phyloP scores from a whole-genome alignment of 805 yeast species.

The Wickerhamomyces silvicola region DNA sequence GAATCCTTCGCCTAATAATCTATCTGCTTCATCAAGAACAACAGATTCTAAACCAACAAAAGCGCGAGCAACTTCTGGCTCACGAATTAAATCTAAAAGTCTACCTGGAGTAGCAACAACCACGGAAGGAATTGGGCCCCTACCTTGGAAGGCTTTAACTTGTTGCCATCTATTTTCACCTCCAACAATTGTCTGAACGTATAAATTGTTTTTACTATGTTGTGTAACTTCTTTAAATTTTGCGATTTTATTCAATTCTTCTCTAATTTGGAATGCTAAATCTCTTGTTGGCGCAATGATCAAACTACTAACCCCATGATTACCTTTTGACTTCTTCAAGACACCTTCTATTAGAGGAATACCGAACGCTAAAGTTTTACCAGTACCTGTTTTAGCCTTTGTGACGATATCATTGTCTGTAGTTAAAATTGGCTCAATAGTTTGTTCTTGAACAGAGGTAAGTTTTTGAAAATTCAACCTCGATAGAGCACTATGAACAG shows the following conservation, averaged over 20 bases:
- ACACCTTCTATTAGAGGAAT: constrained; percentile 67
- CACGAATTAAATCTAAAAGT: constrained; percentile 52
- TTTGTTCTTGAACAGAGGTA: constrained; percentile 63
- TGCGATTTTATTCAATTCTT: constrained; percentile 49
- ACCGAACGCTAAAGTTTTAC: constrained; percentile 86
- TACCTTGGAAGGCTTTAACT: constrained; percentile 25
- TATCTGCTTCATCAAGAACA: constrained; percentile 89
- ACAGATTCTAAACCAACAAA: constrained; percentile 54
- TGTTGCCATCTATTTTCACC: constrained; percentile 44
- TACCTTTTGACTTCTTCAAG: constrained; percentile 25
- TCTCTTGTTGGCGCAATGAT: constrained; percentile 89
- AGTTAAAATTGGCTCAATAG: constrained; percentile 51
- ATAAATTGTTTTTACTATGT: constrained; percentile 23
- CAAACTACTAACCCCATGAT: constrained; percentile 46
- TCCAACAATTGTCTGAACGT: constrained; percentile 58
- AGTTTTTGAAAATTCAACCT: constrained; percentile 43
- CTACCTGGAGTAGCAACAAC: constrained; percentile 91
- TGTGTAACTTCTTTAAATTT: constrained; percentile 18
- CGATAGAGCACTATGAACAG: constrained; percentile 29
- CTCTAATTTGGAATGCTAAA: constrained; percentile 74
- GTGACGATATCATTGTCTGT: constrained; percentile 65
- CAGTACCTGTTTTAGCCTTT: constrained; percentile 93
- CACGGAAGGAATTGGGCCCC: constrained; percentile 42
- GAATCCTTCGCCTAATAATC: constrained; percentile 77
- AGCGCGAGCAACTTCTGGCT: constrained; percentile 35